Base-by-base conservation (phyloP, 2,329 filamentous ascomycete genomes). In the Sporothrix pseudoabietina region DNA sequence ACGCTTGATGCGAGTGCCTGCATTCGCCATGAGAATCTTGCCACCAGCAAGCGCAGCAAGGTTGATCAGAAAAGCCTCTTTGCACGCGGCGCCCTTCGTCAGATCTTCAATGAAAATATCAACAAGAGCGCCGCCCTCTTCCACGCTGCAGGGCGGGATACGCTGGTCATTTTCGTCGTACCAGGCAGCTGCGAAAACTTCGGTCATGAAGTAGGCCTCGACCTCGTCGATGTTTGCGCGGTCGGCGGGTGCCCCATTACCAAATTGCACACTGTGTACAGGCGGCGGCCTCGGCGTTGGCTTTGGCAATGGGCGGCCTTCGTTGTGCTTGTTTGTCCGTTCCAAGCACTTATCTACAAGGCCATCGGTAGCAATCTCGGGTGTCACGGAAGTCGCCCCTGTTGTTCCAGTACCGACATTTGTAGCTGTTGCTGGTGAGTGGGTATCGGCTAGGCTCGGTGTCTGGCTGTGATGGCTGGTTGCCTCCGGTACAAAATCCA, bases 41-140 rank as follows among this genome's bases (percentile, higher is more conserved):
- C 86, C 86, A 9, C 89, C 88, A 0, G 85, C 85, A 12, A 90
- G 82, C 4, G 87, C 87, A 0, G 88, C 84, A 6, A 90, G 79
- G 77, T 89, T 90, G 76, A 89, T 86, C 14, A 90, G 80, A 76
- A 90, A 90, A 0, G 84, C 83, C 77, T 89, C 85, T 5, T 86
- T 84, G 12, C 83, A 86, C 0, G 82, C 79, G 0, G 87, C 86
- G 61, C 85, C 83, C 54, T 82, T 83, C 74, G 85, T 83, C 74
- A 77, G 83, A 71, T 85, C 85, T 71, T 86, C 84, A 32, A 90
- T 82, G n/a, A 86, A 83, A 59, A 84, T 82, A 73, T 86, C 84
- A 69, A 85, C 83, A n/a, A 91, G 82, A 41, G 85, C 87, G 12
- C 82, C 80, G 0, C 86, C 86, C 77, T 90, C 88, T 6, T 87